phyloP scores from a whole-genome alignment of 805 yeast genomes.

The Candida maesae region DNA sequence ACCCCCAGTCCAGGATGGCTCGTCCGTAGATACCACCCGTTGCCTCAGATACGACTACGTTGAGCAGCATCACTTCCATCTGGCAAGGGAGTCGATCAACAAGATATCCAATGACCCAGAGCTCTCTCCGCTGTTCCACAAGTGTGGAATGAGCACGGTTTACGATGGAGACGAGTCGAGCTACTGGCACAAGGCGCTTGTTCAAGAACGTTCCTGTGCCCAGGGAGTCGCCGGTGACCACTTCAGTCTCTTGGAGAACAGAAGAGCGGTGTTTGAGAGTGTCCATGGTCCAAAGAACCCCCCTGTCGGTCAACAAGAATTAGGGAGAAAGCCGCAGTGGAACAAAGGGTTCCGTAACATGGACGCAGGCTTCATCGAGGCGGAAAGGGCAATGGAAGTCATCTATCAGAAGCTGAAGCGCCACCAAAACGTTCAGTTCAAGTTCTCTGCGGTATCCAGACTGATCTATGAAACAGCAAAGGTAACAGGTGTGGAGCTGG shows the following conservation, averaged over 20 bases:
- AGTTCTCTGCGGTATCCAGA: constrained; percentile 8
- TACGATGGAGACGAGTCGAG: constrained; percentile 1
- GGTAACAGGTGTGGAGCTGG: constrained; percentile 7
- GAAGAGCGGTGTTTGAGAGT: constrained; percentile 4
- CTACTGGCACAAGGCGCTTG: not conserved
- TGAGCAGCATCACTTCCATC: constrained; percentile 3
- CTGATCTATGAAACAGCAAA: constrained; percentile 1
- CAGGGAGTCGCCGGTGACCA: not conserved
- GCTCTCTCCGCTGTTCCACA: constrained; percentile 4
- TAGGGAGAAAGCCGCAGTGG: constrained; percentile 7
- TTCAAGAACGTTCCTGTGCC: constrained; percentile 1
- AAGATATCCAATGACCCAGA: constrained; percentile 5
- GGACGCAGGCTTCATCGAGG: constrained; percentile 11
- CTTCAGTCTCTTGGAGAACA: not conserved
- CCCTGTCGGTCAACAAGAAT: not conserved
- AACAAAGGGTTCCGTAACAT: constrained; percentile 10
- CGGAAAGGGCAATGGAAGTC: constrained; percentile 4
- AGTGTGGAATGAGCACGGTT: constrained; percentile 9
- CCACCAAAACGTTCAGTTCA: constrained; percentile 4
- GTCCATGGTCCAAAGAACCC: constrained; percentile 1
- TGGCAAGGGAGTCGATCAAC: constrained; percentile 5
- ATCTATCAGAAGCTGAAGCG: constrained; percentile 7
- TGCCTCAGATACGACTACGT: constrained; percentile 11
- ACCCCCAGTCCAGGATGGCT: constrained; percentile 12
- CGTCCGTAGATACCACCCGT: constrained; percentile 14